phyloP scores from a whole-genome alignment of 768 basidiomycete genomes.

The Phylloporus arenicola region DNA sequence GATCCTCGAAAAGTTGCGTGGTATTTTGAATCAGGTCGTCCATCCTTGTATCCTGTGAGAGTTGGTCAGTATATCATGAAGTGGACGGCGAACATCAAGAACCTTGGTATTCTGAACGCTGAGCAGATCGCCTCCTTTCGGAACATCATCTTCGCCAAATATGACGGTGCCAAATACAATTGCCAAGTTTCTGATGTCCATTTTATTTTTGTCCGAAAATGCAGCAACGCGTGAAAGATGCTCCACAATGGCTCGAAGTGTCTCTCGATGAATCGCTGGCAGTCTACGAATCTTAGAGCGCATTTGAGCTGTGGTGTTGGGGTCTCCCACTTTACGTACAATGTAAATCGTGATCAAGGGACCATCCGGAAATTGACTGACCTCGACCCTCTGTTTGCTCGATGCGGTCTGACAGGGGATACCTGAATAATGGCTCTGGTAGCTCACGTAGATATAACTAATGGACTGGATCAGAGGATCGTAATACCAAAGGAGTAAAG shows the following conservation, averaged over 20 bases:
- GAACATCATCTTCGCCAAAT: constrained; percentile 88
- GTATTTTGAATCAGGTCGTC: constrained; percentile 79
- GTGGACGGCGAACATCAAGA: constrained; percentile 14
- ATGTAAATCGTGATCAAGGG: not conserved
- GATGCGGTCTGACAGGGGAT: constrained; percentile 72
- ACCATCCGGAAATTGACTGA: constrained; percentile 25
- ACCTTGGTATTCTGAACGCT: constrained; percentile 77
- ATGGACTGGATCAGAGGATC: not conserved
- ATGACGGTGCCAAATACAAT: constrained; percentile 87
- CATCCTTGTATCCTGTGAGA: constrained; percentile 61
- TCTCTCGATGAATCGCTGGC: constrained; percentile 79
- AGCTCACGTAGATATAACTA: constrained; percentile 80
- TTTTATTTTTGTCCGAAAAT: constrained; percentile 74
- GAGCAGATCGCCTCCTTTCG: constrained; percentile 70
- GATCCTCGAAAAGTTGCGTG: constrained; percentile 58
- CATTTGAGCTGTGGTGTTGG: constrained; percentile 62
- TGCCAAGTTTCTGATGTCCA: constrained; percentile 89
- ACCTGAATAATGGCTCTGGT: constrained; percentile 85
- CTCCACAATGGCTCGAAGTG: constrained; percentile 73
- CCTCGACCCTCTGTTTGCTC: constrained; percentile 77
- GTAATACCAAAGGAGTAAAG: not conserved
- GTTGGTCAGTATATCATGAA: constrained; percentile 27
- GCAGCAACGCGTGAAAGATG: constrained; percentile 73
- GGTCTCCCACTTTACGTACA: constrained; percentile 53
- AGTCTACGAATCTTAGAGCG: constrained; percentile 84